phyloP scores from a whole-genome alignment of 2,329 filamentous ascomycete species.

The Monosporascus sp. region DNA sequence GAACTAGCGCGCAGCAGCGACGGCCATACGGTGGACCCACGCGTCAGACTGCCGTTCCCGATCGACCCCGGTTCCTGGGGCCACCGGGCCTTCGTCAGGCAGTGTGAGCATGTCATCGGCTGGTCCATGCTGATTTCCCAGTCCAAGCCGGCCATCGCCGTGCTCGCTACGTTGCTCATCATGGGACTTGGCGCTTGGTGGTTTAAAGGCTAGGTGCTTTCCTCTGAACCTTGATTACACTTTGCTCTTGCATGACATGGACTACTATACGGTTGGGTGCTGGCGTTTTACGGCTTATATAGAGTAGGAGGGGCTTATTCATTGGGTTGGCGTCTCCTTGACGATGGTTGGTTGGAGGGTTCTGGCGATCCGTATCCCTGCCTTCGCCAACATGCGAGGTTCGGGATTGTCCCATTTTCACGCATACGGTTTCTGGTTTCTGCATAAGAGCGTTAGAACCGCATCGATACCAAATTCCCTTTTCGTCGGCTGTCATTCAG shows the following conservation, averaged over 20 bases:
- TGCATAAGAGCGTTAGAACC: not conserved
- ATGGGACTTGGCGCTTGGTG: constrained; percentile 42
- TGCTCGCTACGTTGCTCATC: constrained; percentile 38
- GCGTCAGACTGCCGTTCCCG: constrained; percentile 40
- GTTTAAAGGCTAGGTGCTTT: constrained; percentile 24
- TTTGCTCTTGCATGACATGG: not conserved
- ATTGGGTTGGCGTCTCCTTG: too few species aligned
- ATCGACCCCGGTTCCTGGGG: constrained; percentile 52
- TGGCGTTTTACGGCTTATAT: not conserved
- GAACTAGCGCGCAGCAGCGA: constrained; percentile 6
- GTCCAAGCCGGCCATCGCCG: constrained; percentile 44
- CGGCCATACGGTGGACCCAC: constrained; percentile 13
- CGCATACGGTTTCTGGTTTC: too few species aligned
- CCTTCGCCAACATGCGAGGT: too few species aligned
- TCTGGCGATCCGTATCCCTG: too few species aligned
- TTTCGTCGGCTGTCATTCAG: not conserved
- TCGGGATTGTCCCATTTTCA: too few species aligned
- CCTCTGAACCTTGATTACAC: not conserved
- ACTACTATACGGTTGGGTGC: not conserved
- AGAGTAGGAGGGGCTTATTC: too few species aligned
- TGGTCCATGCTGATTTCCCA: constrained; percentile 52
- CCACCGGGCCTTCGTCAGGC: constrained; percentile 32
- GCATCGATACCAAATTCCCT: not conserved
- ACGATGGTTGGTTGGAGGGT: too few species aligned
- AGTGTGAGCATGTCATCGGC: constrained; percentile 37